Conservation (phyloP, 2,329 filamentous ascomycete species). For the Nannizziopsis arthrosporioides region DNA sequence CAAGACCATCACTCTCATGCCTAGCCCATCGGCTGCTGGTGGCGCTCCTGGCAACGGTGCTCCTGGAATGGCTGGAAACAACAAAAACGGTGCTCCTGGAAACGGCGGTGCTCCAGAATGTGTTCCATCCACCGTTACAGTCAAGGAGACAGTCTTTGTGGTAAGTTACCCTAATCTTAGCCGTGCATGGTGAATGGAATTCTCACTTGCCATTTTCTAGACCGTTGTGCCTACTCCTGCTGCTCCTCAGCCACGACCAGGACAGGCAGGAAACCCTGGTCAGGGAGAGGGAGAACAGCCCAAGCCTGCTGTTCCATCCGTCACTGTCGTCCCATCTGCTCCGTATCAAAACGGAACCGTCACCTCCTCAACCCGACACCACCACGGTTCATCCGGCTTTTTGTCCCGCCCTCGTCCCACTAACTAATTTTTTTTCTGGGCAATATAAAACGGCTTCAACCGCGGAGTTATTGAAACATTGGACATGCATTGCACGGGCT, state of each 20-base stretch:
- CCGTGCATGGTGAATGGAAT: conserved; percentile 8
- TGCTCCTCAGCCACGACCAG: background rate
- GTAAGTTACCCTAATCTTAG: conserved; percentile 18
- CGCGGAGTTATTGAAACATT: background rate
- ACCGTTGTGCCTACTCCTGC: background rate
- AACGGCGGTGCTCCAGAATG: background rate
- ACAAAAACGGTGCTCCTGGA: background rate
- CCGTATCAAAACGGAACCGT: conserved; percentile 2
- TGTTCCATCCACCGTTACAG: conserved; percentile 23
- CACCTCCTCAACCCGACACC: background rate
- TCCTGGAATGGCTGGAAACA: conserved; percentile 13
- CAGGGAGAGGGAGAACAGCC: background rate
- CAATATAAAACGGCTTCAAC: background rate
- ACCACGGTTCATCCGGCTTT: conserved; percentile 3
- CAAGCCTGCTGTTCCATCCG: background rate
- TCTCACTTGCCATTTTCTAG: background rate
- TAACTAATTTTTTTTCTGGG: background rate
- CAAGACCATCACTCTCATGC: conserved; percentile 19
- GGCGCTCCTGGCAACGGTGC: conserved; percentile 14
- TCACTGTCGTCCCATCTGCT: background rate
- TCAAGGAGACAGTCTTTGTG: conserved; percentile 27
- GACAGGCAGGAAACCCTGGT: background rate
- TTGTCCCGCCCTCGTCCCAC: conserved; percentile 1
- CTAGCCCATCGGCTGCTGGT: background rate
- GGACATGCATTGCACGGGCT: background rate